Conservation (phyloP, 2,329 filamentous ascomycete species). For the Monosporascus sp. region DNA sequence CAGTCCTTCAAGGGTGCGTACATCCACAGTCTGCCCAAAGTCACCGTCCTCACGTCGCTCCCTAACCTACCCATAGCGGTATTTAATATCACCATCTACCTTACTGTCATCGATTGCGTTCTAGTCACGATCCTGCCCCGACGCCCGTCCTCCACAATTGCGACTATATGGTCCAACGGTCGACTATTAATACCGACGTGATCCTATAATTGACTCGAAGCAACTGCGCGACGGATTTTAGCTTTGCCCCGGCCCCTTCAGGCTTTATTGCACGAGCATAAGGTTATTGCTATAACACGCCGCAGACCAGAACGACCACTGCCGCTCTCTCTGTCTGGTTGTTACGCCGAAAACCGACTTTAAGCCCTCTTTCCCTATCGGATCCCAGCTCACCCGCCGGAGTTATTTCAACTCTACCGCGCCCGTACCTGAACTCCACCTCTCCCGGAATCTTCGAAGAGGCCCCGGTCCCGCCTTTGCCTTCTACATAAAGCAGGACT, state of each 20-base stretch:
- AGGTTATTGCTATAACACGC: no score
- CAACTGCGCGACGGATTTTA: no score
- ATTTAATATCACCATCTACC: not conserved
- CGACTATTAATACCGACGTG: no score
- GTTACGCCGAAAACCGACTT: no score
- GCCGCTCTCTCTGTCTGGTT: no score
- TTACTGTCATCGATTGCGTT: not conserved
- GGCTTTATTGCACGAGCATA: no score
- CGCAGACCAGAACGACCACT: not conserved
- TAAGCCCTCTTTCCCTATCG: not conserved
- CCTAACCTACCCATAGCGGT: not conserved
- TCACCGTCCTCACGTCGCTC: not conserved
- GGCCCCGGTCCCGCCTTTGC: not conserved
- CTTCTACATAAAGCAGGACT: not conserved
- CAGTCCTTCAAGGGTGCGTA: not conserved
- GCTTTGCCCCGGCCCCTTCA: no score
- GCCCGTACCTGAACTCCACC: not conserved
- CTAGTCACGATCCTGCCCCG: not conserved
- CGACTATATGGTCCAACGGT: not conserved
- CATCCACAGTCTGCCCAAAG: not conserved
- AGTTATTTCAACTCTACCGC: not conserved
- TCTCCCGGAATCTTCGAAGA: not conserved
- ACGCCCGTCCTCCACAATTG: not conserved
- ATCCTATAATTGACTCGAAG: no score
- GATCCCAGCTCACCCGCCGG: not conserved